phyloP scores from a whole-genome alignment of 2,329 filamentous ascomycete species.

The Hymenoscyphus salicellus region DNA sequence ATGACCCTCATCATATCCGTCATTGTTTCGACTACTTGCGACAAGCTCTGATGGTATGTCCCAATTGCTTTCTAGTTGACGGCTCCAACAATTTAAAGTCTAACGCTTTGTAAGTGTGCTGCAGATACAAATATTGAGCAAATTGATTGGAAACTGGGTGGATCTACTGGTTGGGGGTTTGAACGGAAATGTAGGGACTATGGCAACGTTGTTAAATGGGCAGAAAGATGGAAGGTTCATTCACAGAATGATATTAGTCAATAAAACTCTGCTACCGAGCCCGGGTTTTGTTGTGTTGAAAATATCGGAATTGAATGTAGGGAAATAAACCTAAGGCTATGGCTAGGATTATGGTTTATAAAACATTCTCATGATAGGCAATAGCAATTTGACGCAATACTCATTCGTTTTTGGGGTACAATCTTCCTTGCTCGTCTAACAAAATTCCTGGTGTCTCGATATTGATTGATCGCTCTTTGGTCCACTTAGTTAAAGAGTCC shows the following conservation, averaged over 20 bases:
- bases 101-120: background rate
- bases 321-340: background rate
- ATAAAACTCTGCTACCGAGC: background rate
- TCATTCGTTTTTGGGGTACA: background rate
- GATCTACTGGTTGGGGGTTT: background rate
- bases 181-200: slow-evolving; percentile 5
- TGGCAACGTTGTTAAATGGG: background rate
- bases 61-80: background rate
- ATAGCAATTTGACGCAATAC: background rate
- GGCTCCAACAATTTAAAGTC: background rate
- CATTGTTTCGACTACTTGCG: slow-evolving; percentile 4
- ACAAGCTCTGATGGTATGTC: background rate
- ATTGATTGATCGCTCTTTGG: background rate
- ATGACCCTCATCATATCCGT: background rate
- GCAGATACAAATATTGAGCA: slow-evolving; percentile 1
- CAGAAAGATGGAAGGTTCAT: background rate
- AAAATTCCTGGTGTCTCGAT: background rate
- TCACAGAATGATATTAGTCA: background rate
- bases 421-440: background rate
- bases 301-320: background rate
- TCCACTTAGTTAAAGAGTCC: background rate
- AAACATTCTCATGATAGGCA: background rate
- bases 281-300: background rate
- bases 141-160: background rate
- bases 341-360: background rate